These are phyloP conservation scores for Fusarium anguioides DNA, from an alignment of 2,329 filamentous ascomycete genomes.

Conservation along the genomic window DNA sequence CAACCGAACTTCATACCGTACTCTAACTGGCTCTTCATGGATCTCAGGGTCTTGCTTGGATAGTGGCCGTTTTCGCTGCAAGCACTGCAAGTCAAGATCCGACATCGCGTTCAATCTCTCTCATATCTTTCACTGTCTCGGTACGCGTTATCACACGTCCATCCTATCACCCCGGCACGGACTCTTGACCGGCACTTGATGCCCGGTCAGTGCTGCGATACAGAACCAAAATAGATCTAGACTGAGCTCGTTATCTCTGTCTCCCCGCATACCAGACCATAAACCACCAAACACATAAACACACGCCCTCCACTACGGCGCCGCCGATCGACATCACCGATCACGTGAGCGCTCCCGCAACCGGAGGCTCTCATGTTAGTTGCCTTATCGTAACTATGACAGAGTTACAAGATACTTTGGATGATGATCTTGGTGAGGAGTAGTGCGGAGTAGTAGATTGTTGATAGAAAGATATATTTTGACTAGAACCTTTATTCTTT, in stretches of 20 bases:
- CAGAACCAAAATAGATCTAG: slow-evolving; percentile 18
- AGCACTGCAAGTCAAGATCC: slow-evolving; percentile 16
- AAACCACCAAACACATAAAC: neutral
- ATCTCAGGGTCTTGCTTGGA: neutral
- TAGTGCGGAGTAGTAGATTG: slow-evolving; percentile 23
- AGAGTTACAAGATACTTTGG: slow-evolving; percentile 19
- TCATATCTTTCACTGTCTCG: neutral
- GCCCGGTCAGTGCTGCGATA: slow-evolving; percentile 14
- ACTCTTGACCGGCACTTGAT: slow-evolving; percentile 29
- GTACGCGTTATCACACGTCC: slow-evolving; percentile 19
- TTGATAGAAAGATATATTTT: slow-evolving; percentile 32
- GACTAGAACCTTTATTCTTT: slow-evolving; percentile 17
- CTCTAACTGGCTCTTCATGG: neutral
- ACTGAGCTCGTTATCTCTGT: slow-evolving; percentile 24
- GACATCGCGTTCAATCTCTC: slow-evolving; percentile 14
- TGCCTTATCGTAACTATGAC: slow-evolving; percentile 36
- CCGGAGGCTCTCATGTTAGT: slow-evolving; percentile 36
- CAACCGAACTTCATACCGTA: slow-evolving; percentile 12
- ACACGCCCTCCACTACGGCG: slow-evolving; percentile 27
- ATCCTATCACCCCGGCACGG: slow-evolving; percentile 26
- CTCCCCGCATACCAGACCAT: slow-evolving; percentile 25
- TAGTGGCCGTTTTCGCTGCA: slow-evolving; percentile 7
- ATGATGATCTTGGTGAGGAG: slow-evolving; percentile 12
- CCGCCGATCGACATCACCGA: slow-evolving; percentile 8
- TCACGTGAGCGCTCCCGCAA: slow-evolving; percentile 39